Conservation (phyloP, 1,139 yeast genomes). For the Yamadazyma pseudoaaseri region DNA sequence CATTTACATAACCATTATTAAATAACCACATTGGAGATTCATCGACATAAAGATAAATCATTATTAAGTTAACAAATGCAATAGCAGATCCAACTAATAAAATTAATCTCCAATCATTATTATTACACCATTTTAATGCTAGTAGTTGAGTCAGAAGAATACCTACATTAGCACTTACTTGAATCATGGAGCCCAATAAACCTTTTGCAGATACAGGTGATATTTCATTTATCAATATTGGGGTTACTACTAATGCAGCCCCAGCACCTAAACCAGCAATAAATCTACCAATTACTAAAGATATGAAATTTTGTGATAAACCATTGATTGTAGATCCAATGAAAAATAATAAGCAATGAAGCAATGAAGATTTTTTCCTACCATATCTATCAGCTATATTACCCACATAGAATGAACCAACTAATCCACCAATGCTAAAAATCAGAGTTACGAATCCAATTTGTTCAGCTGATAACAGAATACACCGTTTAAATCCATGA, state of each 20-base stretch:
- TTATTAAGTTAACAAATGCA: slow-evolving; percentile 48
- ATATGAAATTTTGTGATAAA: slow-evolving; percentile 40
- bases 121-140: slow-evolving; percentile 67
- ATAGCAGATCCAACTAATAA: slow-evolving; percentile 58
- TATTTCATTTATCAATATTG: slow-evolving; percentile 77
- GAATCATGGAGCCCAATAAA: slow-evolving; percentile 82
- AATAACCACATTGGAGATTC: slow-evolving; percentile 88
- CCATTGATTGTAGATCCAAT: slow-evolving; percentile 72
- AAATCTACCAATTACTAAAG: slow-evolving; percentile 67
- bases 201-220: slow-evolving; percentile 72
- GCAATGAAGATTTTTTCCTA: slow-evolving; percentile 53
- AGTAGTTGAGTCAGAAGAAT: slow-evolving; percentile 74
- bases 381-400: slow-evolving; percentile 68
- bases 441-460: slow-evolving; percentile 82
- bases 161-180: slow-evolving; percentile 81
- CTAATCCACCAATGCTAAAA: slow-evolving; percentile 81
- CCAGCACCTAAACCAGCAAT: slow-evolving; percentile 88
- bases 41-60: slow-evolving; percentile 45
- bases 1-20: slow-evolving; percentile 28
- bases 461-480: slow-evolving; percentile 60
- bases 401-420: slow-evolving; percentile 77
- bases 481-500: slow-evolving; percentile 44
- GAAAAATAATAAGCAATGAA: slow-evolving; percentile 56
- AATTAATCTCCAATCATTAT: slow-evolving; percentile 69
- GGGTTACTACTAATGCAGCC: slow-evolving; percentile 77